Percentiles rank a stretch among this genome's conserved stretches.
These are phyloP conservation scores for Talaromyces wortmannii DNA, from an alignment of 495 filamentous ascomycete genomes.

Conservation along the genomic window DNA sequence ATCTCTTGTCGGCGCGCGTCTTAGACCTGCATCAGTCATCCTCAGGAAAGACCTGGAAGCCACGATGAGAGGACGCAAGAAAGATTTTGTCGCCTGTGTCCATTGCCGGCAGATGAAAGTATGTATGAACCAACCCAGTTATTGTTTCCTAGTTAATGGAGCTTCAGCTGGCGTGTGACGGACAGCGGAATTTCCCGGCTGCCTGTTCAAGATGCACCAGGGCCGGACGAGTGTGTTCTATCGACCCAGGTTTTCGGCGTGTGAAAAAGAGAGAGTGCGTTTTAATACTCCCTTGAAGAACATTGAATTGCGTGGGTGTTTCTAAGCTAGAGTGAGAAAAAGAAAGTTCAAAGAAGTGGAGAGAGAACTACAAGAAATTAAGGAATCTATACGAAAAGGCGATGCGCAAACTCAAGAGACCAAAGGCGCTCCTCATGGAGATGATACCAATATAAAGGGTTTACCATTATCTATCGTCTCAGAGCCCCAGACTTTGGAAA, in stretches of 20 bases:
- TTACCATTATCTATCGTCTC: not conserved
- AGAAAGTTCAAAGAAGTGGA: not conserved
- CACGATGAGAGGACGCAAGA: not conserved
- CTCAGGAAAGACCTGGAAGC: not conserved
- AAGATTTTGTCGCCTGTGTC: slow-evolving; percentile 1
- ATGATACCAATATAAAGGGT: not conserved
- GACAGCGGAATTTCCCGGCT: not conserved
- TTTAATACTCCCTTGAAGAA: not conserved
- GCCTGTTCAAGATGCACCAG: slow-evolving; percentile 4
- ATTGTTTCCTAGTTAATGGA: not conserved
- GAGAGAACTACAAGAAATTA: not conserved
- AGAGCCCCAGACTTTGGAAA: not conserved
- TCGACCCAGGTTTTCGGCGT: not conserved
- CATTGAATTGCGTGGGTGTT: not conserved
- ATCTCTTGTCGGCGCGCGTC: no score
- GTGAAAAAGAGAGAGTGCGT: slow-evolving; percentile 1
- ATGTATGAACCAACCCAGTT: not conserved
- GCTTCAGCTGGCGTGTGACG: slow-evolving; percentile 2
- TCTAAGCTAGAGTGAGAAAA: not conserved
- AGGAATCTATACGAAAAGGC: not conserved
- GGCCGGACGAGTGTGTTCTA: not conserved
- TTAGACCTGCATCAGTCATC: not conserved
- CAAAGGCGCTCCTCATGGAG: not conserved
- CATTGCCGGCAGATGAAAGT: slow-evolving; percentile 5
- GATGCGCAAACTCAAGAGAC: not conserved